Base-by-base conservation (phyloP, 768 basidiomycete species). In the Panaeolus papilionaceus region DNA sequence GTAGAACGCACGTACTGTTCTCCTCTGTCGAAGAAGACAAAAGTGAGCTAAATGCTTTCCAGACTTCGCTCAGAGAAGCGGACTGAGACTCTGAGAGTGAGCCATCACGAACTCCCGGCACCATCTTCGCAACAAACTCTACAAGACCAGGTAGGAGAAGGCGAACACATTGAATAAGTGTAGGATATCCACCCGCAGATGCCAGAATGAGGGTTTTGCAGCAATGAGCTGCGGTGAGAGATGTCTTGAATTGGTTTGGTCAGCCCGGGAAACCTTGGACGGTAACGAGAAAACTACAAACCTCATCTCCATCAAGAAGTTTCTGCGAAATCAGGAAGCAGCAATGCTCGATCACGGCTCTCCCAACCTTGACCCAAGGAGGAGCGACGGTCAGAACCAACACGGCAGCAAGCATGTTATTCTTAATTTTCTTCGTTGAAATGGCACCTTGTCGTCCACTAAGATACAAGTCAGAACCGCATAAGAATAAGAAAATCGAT, bases 141-240 rank as follows among this genome's bases (percentile, higher is more conserved):
- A 98, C 88, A 67, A 97, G 79, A 0, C 89, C 91, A 0, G 96
- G 94, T 4, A 98, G 76, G 16, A 98, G 81, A 49, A 92, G 82
- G 61, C 87, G 84, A 7, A 87, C 83, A 70, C 92, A 94, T 67
- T 91, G 88, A 16, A 89, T 87, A 23, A 99, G 85, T 11, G 90
- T 78, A 0, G 86, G 79, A 64, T 87, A 90, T 4, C 89, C 90
- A 2, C 89, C 80, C 2, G 85, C 80, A 0, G 94, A 91, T 2
- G 96, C 89, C 5, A 87, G 76, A 40, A 94, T 84, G 47, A 98
- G 80, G 0, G 96, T 96, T 74, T 92, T 93, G 1, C 92, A 88
- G 73, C 97, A 98, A 72, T 99, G 95, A 2, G 92, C 88, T 1
- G 96, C 95, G 2, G 93, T 93, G n/a, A 94, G 76, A 1, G 92